phyloP scores from a whole-genome alignment of 2,329 filamentous ascomycete genomes.

The Calonectria montana region DNA sequence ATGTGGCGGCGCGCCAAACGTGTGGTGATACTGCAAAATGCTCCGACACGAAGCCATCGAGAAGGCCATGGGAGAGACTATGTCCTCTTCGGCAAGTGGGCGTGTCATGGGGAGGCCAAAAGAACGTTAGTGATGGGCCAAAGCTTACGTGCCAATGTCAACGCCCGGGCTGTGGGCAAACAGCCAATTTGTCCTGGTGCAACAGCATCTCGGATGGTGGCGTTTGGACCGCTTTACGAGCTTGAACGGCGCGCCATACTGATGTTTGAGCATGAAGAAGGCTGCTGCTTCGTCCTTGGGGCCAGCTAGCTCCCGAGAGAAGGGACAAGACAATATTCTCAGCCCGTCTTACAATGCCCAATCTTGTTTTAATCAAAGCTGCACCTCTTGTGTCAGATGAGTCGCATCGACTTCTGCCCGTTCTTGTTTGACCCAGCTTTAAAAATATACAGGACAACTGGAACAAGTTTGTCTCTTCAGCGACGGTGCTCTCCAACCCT shows the following conservation, averaged over 20 bases:
- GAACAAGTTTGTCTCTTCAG: background rate
- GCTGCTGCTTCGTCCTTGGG: background rate
- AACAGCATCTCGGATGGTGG: background rate
- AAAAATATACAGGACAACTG: background rate
- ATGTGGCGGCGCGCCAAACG: background rate
- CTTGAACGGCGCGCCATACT: background rate
- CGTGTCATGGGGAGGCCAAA: background rate
- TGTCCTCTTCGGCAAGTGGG: background rate
- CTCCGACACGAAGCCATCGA: background rate
- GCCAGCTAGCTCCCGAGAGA: background rate
- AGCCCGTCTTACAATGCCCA: background rate
- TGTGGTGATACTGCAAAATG: background rate
- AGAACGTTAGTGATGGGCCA: background rate
- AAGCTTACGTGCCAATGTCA: background rate
- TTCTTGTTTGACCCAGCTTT: background rate
- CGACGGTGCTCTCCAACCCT: background rate
- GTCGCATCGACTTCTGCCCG: background rate
- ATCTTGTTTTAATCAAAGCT: background rate
- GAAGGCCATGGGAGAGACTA: background rate
- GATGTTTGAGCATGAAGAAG: background rate
- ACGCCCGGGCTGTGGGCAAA: background rate
- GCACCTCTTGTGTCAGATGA: background rate
- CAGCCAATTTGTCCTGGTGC: background rate
- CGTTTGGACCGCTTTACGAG: background rate
- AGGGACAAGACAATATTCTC: background rate